Percentiles rank a stretch among this genome's conserved stretches.
Conservation (phyloP, 1,139 yeast genomes). For the Meyerozyma smithsonii region DNA sequence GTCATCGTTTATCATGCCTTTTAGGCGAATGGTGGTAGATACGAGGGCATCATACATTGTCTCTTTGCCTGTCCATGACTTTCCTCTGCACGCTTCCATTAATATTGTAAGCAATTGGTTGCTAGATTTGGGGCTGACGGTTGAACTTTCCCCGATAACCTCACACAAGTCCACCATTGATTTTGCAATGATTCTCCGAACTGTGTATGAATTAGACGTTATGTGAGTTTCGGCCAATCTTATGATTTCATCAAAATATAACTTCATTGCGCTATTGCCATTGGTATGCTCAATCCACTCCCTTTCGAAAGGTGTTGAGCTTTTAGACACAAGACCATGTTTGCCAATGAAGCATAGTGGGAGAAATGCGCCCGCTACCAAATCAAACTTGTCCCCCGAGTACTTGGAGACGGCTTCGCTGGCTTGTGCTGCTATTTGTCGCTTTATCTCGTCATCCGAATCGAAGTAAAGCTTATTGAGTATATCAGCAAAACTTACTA, state of each 20-base stretch:
- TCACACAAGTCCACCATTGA: slow-evolving; percentile 62
- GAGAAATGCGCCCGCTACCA: slow-evolving; percentile 59
- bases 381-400: slow-evolving; percentile 64
- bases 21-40: slow-evolving; percentile 46
- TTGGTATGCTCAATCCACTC: slow-evolving; percentile 84
- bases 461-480: slow-evolving; percentile 60
- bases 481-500: slow-evolving; percentile 49
- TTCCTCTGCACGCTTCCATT: slow-evolving; percentile 64
- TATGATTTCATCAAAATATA: slow-evolving; percentile 72
- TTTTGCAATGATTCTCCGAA: slow-evolving; percentile 69
- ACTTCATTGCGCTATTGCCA: slow-evolving; percentile 59
- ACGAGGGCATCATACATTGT: slow-evolving; percentile 67
- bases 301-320: slow-evolving; percentile 47
- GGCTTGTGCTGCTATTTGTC: slow-evolving; percentile 57
- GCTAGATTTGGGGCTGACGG: slow-evolving; percentile 20
- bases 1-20: slow-evolving; percentile 22
- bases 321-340: slow-evolving; percentile 53
- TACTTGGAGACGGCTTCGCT: slow-evolving; percentile 66
- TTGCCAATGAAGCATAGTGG: slow-evolving; percentile 80
- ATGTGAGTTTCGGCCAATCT: slow-evolving; percentile 46
- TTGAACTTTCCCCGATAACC: slow-evolving; percentile 27
- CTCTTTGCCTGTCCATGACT: slow-evolving; percentile 90
- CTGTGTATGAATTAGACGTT: slow-evolving; percentile 54
- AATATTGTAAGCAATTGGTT: slow-evolving; percentile 48
- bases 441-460: slow-evolving; percentile 43